Percentiles rank a stretch among this genome's conserved stretches.
phyloP scores from a whole-genome alignment of 129 eudicot genomes.

The Centrapalus pauciflorus region DNA sequence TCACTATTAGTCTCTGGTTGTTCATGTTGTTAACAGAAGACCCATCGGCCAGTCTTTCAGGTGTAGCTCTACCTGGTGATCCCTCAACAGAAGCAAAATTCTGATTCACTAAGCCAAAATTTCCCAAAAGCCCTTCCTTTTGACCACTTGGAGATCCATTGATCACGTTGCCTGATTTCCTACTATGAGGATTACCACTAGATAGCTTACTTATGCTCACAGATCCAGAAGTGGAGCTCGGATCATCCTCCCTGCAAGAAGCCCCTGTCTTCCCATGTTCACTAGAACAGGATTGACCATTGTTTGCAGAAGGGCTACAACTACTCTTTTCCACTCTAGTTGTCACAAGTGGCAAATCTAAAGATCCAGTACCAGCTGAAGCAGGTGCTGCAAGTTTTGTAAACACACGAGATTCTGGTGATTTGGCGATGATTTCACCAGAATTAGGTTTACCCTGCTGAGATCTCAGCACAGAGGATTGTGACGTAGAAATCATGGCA shows the following conservation, averaged over 20 bases:
- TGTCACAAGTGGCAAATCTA: slow-evolving; percentile 41
- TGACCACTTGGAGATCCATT: slow-evolving; percentile 46
- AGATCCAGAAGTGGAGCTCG: slow-evolving; percentile 40
- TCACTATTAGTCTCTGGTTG: slow-evolving; percentile 59
- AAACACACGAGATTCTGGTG: slow-evolving; percentile 46
- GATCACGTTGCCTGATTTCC: slow-evolving; percentile 52
- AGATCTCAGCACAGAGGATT: slow-evolving; percentile 45
- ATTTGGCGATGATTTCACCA: slow-evolving; percentile 43
- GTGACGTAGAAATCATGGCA: slow-evolving; percentile 42
- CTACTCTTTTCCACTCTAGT: slow-evolving; percentile 75
- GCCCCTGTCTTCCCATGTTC: slow-evolving; percentile 44
- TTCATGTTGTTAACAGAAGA: slow-evolving; percentile 41
- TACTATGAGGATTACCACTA: slow-evolving; percentile 37
- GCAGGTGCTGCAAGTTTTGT: slow-evolving; percentile 30
- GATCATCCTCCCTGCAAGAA: slow-evolving; percentile 49
- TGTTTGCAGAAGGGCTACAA: slow-evolving; percentile 78
- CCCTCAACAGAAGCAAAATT: slow-evolving; percentile 45
- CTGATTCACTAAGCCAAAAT: slow-evolving; percentile 33
- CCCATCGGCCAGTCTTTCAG: slow-evolving; percentile 31
- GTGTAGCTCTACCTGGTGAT: slow-evolving; percentile 31
- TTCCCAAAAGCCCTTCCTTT: slow-evolving; percentile 41
- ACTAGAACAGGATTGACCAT: slow-evolving; percentile 60
- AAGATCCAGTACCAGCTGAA: slow-evolving; percentile 32
- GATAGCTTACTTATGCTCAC: slow-evolving; percentile 35
- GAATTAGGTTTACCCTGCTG: slow-evolving; percentile 33